Base-by-base conservation (phyloP, 2,329 filamentous ascomycete genomes). In the Aureobasidium pullulans region DNA sequence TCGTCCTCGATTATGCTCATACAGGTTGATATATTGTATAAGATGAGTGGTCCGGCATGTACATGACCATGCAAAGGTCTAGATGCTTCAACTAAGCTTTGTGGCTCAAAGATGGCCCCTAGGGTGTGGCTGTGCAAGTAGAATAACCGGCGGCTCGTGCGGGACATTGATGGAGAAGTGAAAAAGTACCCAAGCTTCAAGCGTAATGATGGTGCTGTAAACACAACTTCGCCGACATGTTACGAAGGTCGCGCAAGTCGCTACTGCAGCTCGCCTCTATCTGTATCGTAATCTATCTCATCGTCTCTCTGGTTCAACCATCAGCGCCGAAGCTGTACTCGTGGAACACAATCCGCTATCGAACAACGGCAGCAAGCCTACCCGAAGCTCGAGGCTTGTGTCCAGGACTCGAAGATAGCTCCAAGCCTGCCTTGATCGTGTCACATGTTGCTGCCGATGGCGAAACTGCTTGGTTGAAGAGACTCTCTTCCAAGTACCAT, bases 371-470 rank as follows among this genome's bases (percentile, higher is more conserved):
- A n/a, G 50, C 66, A n/a, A 65, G 63, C 4, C 64, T 74, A 2
- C 66, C 67, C 10, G 57, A 62, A n/a, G 57, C 72, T 46, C 71
- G 70, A 42, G 78, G 77, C 31, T 63, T 69, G 56, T 80, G 78
- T 65, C 76, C 76, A 1, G 72, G 74, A 0, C 67, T 80, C 3
- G 60, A 66, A 32, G 61, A 62, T 1, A 68, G 64, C 40, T 65
- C 66, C 4, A 79, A 78, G 62, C 76, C 78, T 3, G 77, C 72
- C 1, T 66, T 80, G 19, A 67, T 80, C 3, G 74, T 80, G 0
- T 73, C 77, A 0, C 70, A 72, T 42, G 64, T 67, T 6, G 70
- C 76, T 31, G 62, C 65, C 23, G 77, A 80, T 57, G 76, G 75
- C 6, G 71, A 74, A 54, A 53, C 69, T 1, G 65, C 63, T 49